phyloP scores from a whole-genome alignment of 2,329 filamentous ascomycete species.

The Esteya vermicola region DNA sequence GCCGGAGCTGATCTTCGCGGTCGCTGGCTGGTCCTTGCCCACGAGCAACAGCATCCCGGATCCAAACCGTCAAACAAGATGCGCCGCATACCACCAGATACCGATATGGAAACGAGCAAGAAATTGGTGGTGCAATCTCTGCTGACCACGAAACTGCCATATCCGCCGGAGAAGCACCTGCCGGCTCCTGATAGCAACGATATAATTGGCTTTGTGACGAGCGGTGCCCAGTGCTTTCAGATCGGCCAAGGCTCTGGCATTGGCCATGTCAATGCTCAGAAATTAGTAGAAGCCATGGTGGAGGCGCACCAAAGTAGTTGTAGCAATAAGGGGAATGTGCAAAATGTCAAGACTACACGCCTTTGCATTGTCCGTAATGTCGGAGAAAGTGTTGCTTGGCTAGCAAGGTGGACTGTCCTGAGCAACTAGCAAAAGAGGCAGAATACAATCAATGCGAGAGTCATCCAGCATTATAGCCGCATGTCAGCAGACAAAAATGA shows the following conservation, averaged over 20 bases:
- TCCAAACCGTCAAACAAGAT: constrained; percentile 3
- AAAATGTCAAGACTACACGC: constrained; percentile 16
- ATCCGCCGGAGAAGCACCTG: constrained; percentile 35
- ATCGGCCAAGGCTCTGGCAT: constrained; percentile 64
- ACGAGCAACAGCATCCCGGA: not conserved
- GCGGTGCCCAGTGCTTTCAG: constrained; percentile 67
- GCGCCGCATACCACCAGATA: constrained; percentile 11
- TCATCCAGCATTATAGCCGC: too few species aligned
- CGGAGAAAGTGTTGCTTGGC: constrained; percentile 63
- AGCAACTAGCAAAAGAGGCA: constrained; percentile 2
- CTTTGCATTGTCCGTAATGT: constrained; percentile 72
- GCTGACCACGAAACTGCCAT: constrained; percentile 22
- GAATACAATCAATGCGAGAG: not conserved
- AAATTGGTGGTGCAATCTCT: constrained; percentile 34
- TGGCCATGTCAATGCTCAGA: constrained; percentile 44
- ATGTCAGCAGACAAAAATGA: too few species aligned
- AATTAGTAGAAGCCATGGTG: constrained; percentile 30
- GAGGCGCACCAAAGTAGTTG: constrained; percentile 4
- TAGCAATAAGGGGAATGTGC: constrained; percentile 6
- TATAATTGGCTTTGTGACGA: constrained; percentile 81
- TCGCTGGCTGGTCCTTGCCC: constrained; percentile 50
- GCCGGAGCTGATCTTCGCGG: constrained; percentile 34
- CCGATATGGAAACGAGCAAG: constrained; percentile 24
- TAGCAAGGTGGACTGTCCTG: constrained; percentile 32
- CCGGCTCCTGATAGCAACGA: constrained; percentile 60